These are phyloP conservation scores for Terfezia claveryi DNA, from an alignment of 495 filamentous ascomycete genomes.

Conservation along the genomic window DNA sequence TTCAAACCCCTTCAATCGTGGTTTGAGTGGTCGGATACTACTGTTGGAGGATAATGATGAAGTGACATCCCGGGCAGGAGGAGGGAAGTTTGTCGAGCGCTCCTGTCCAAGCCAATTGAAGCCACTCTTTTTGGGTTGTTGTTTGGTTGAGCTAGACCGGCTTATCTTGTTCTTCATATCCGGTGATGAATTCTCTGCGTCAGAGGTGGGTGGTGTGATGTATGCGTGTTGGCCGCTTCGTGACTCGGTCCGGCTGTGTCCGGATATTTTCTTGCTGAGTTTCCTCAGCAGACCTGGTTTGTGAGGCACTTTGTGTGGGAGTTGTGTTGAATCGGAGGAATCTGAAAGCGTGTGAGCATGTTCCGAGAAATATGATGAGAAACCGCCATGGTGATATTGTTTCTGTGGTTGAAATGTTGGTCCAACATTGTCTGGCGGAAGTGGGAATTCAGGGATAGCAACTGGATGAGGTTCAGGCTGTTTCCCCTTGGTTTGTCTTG, in stretches of 20 bases:
- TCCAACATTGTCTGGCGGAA: constrained; percentile 5
- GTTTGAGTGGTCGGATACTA: constrained; percentile 16
- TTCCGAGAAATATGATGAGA: constrained; percentile 14
- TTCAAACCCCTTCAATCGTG: constrained; percentile 9
- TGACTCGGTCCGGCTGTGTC: neutral
- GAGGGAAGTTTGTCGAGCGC: neutral
- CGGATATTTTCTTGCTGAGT: constrained; percentile 11
- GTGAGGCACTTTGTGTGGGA: constrained; percentile 16
- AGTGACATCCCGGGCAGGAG: constrained; percentile 12
- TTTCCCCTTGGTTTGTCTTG: neutral
- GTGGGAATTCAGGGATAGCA: constrained; percentile 5
- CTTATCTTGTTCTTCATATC: neutral
- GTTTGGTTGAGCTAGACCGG: neutral
- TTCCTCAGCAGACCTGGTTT: constrained; percentile 14
- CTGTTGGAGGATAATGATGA: constrained; percentile 14
- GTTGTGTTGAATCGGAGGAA: constrained; percentile 14
- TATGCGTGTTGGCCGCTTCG: neutral
- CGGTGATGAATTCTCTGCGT: neutral
- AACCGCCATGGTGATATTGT: constrained; percentile 9
- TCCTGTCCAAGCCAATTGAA: neutral
- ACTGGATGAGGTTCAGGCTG: constrained; percentile 2
- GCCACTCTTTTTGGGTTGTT: neutral
- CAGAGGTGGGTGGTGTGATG: neutral
- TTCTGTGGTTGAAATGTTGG: constrained; percentile 13
- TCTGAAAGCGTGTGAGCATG: constrained; percentile 8